A percentile compares a stretch with the other conserved stretches of the same genome.
These are phyloP conservation scores for Quercus parvula DNA, from an alignment of 306 rosid species.

Conservation along the genomic window DNA sequence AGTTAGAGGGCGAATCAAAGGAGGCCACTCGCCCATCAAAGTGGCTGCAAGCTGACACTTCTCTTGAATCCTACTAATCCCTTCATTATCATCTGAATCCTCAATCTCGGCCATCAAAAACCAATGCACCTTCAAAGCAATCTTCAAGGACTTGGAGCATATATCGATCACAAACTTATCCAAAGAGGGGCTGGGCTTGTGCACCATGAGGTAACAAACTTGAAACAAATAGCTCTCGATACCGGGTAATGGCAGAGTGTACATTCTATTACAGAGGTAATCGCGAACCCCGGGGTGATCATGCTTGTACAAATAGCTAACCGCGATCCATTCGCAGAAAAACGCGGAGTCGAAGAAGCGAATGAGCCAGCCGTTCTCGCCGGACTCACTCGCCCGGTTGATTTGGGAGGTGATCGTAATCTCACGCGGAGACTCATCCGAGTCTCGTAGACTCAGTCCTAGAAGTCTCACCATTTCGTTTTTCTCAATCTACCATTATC, in stretches of 20 bases:
- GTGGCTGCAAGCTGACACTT: conserved; percentile 90
- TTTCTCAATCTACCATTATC: conserved; percentile 48
- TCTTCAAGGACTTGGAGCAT: conserved; percentile 86
- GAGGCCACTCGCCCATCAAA: conserved; percentile 86
- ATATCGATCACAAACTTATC: conserved; percentile 94
- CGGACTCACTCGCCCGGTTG: conserved; percentile 50
- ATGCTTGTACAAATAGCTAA: conserved; percentile 94
- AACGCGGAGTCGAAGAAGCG: conserved; percentile 95
- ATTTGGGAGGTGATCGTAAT: conserved; percentile 63
- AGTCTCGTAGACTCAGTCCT: conserved; percentile 64
- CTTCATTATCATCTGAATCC: conserved; percentile 89
- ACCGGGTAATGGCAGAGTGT: conserved; percentile 87
- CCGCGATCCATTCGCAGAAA: conserved; percentile 99
- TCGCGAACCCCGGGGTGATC: conserved; percentile 93
- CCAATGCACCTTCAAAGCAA: conserved; percentile 96
- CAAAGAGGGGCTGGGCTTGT: conserved; percentile 90
- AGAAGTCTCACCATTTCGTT: conserved; percentile 68
- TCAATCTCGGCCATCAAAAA: conserved; percentile 87
- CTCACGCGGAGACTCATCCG: conserved; percentile 74
- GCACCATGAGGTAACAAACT: conserved; percentile 93
- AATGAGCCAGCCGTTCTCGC: conserved; percentile 99
- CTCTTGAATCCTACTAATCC: conserved; percentile 84
- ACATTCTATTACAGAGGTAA: conserved; percentile 93
- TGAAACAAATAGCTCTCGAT: conserved; percentile 94
- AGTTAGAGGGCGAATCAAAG: conserved; percentile 51